Evolutionary conservation across 805 yeast genomes (phyloP), one percentile per base, ranked within the genome.

Genomic region (Myxozyma neotropica): DNA sequence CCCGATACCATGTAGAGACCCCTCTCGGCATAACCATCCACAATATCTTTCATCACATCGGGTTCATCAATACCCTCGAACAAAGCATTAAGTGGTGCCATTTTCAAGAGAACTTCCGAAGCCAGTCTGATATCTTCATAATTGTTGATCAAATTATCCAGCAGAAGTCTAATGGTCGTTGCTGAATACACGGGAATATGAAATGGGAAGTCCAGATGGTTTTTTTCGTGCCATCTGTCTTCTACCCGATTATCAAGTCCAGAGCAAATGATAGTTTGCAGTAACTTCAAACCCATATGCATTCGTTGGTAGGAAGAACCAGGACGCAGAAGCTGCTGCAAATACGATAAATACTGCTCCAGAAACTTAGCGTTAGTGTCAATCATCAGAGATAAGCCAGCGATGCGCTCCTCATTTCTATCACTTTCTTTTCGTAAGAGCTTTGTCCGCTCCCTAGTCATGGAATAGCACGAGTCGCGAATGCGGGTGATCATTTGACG

Each of bases 101-200:
- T 76, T 7, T 76, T 70, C 21, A 90, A 68, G 0, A 86, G 55
- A 1, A 70, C 62, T 0, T 80, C 78, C 0, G 89, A 75, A 8
- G 69, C 57, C 3, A 78, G 76, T 59, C 98, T 79, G 19, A 92
- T 80, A 69, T 91, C 97, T 57, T 88, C 90, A 72, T 84, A 91
- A 61, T 87, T 86, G 70, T 87, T 86, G 31, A 84, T 75, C 6
- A 88, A 75, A 55, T 83, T 83, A 64, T 86, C 88, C 19, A 87
- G 71, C 53, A 91, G 73, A 7, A 83, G 68, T 51, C 85, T 74
- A 0, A 81, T 68, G 29, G 82, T 64, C 1, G 73, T 70, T 19
- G 74, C 70, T 19, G 72, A 68, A 63, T 78, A 81, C 0, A 87
- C 65, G 0, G 73, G 67, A 0, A 85, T 64, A 23, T 75, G 63